These are phyloP conservation scores for Lomentospora prolificans DNA, from an alignment of 2,329 filamentous ascomycete genomes.

Conservation along the genomic window DNA sequence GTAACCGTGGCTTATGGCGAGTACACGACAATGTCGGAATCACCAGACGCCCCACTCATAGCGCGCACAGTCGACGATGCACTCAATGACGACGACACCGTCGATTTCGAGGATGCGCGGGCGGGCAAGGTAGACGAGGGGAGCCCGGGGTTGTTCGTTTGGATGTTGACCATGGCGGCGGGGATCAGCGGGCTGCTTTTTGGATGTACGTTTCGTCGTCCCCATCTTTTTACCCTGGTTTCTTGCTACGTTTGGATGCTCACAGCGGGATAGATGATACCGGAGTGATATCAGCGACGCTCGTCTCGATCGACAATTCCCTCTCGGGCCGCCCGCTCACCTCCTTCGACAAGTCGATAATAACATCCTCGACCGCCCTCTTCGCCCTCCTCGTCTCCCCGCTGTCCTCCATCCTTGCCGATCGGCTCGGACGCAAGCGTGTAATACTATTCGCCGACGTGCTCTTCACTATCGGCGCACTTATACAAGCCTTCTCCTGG, in stretches of 20 bases:
- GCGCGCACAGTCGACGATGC: not conserved
- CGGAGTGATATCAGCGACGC: conserved; percentile 58
- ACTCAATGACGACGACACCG: not conserved
- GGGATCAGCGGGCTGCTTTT: conserved; percentile 60
- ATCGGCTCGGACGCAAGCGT: conserved; percentile 48
- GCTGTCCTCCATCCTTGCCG: conserved; percentile 53
- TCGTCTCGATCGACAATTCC: conserved; percentile 52
- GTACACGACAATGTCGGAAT: conserved; percentile 1
- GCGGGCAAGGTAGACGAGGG: not conserved
- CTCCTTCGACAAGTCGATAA: conserved; percentile 58
- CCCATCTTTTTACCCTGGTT: conserved; percentile 10
- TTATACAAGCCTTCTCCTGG: conserved; percentile 49
- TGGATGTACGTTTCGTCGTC: conserved; percentile 58
- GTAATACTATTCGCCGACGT: conserved; percentile 55
- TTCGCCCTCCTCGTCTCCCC: conserved; percentile 56
- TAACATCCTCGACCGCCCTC: conserved; percentile 60
- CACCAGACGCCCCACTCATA: conserved; percentile 6
- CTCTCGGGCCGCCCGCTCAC: conserved; percentile 47
- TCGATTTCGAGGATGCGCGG: not conserved
- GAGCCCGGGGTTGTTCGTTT: conserved; percentile 42
- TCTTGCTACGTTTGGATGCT: not conserved
- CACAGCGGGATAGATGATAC: conserved; percentile 46
- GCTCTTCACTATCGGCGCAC: conserved; percentile 59
- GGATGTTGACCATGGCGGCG: conserved; percentile 53
- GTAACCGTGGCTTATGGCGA: not conserved